Evolutionary conservation across 106 monocot species (phyloP).

Genomic region (Platanthera guangdongensis): DNA sequence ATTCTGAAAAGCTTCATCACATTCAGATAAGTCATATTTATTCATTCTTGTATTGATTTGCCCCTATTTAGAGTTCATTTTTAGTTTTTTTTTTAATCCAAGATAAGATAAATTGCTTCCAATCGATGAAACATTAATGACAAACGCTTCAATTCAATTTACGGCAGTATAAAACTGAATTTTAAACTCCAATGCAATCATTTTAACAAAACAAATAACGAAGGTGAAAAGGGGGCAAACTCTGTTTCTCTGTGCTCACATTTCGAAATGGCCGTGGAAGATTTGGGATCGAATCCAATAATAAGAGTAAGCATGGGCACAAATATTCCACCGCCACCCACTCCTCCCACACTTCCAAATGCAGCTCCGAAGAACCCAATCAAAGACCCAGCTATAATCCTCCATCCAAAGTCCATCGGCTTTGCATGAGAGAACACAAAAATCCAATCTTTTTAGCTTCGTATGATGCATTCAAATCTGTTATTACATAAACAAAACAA

Average conservation of each 20-base stretch:
- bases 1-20: too few species aligned
- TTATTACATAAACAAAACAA: background rate
- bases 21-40: too few species aligned
- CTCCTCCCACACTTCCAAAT: conserved; percentile 53
- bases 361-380: conserved; percentile 55
- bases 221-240: background rate
- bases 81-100: too few species aligned
- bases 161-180: too few species aligned
- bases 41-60: too few species aligned
- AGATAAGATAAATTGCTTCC: too few species aligned
- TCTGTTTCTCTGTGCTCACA: conserved; percentile 14
- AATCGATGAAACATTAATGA: too few species aligned
- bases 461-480: background rate
- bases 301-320: conserved; percentile 61
- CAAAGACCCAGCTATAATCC: conserved; percentile 29
- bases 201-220: background rate
- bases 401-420: conserved; percentile 43
- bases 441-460: background rate
- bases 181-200: too few species aligned
- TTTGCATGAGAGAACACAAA: conserved; percentile 4
- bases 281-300: conserved; percentile 45
- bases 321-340: conserved; percentile 48
- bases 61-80: too few species aligned
- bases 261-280: conserved; percentile 40
- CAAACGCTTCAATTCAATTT: too few species aligned